Conservation (phyloP, 2,329 filamentous ascomycete genomes). For the Trichoderma sp. region DNA sequence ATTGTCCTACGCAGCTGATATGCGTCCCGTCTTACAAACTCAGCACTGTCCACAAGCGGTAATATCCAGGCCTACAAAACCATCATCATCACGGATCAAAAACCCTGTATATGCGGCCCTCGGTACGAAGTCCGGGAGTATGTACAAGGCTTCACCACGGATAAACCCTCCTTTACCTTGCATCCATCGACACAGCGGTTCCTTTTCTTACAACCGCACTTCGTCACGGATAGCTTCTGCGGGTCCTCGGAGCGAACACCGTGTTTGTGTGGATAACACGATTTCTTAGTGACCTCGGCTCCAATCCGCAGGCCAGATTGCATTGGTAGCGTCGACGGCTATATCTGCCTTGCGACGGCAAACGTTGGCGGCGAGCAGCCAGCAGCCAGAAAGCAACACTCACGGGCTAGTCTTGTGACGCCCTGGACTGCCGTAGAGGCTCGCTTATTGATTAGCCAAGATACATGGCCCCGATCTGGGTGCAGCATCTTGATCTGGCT, state of each 20-base stretch:
- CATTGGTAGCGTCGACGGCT: constrained; percentile 13
- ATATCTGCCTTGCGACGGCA: background rate
- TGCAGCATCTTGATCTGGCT: background rate
- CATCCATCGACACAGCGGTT: background rate
- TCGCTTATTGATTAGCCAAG: background rate
- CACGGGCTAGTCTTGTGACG: background rate
- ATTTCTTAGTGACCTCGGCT: constrained; percentile 16
- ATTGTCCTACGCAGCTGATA: too few species aligned
- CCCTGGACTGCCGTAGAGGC: background rate
- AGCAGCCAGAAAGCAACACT: background rate
- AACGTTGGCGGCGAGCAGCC: too few species aligned
- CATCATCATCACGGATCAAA: background rate
- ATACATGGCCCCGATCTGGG: background rate
- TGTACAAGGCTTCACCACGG: background rate
- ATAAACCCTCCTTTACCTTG: background rate
- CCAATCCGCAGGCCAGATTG: background rate
- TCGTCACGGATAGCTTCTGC: background rate
- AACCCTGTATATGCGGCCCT: background rate
- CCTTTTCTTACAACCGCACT: too few species aligned
- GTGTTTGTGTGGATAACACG: background rate
- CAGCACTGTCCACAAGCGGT: background rate
- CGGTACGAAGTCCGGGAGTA: background rate
- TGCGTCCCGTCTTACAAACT: background rate
- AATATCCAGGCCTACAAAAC: background rate
- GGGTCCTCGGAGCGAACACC: background rate